Percentiles rank a stretch among this genome's conserved stretches.
phyloP scores from a whole-genome alignment of 352 stramenopile species.

The Phytophthora brassicae region DNA sequence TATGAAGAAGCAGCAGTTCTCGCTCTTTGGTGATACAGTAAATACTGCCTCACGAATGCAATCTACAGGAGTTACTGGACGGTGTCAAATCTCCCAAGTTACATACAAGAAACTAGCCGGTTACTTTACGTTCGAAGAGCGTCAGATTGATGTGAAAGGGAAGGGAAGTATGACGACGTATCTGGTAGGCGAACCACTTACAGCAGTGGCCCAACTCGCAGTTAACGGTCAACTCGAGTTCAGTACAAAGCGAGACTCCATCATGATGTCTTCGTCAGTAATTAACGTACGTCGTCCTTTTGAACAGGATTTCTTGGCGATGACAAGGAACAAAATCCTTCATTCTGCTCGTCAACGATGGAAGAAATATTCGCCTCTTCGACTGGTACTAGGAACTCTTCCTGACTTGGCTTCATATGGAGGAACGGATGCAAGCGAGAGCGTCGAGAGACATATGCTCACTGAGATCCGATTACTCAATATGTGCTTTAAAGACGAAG shows the following conservation, averaged over 20 bases:
- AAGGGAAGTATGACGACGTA: conserved; percentile 88
- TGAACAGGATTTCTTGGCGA: conserved; percentile 55
- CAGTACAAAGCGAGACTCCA: conserved; percentile 60
- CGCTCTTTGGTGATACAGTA: conserved; percentile 93
- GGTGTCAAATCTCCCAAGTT: conserved; percentile 81
- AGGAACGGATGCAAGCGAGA: conserved; percentile 38
- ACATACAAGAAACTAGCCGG: conserved; percentile 82
- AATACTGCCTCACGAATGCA: conserved; percentile 91
- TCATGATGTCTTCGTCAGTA: conserved; percentile 45
- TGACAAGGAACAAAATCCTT: conserved; percentile 51
- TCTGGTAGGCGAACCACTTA: conserved; percentile 72
- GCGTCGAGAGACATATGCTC: conserved; percentile 66
- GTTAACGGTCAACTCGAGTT: conserved; percentile 66
- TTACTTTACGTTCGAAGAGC: conserved; percentile 78
- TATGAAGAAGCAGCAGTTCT: conserved; percentile 93
- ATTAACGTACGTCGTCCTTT: conserved; percentile 43
- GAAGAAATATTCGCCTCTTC: conserved; percentile 61
- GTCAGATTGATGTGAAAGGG: conserved; percentile 84
- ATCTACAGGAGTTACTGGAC: conserved; percentile 76
- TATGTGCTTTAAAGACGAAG: conserved; percentile 63
- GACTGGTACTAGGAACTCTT: conserved; percentile 54
- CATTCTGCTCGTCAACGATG: conserved; percentile 53
- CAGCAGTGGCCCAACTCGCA: conserved; percentile 58
- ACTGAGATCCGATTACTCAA: conserved; percentile 59
- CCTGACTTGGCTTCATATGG: conserved; percentile 41